These are phyloP conservation scores for Hypoxylon sp. DNA, from an alignment of 2,329 filamentous ascomycete genomes.

Conservation along the genomic window DNA sequence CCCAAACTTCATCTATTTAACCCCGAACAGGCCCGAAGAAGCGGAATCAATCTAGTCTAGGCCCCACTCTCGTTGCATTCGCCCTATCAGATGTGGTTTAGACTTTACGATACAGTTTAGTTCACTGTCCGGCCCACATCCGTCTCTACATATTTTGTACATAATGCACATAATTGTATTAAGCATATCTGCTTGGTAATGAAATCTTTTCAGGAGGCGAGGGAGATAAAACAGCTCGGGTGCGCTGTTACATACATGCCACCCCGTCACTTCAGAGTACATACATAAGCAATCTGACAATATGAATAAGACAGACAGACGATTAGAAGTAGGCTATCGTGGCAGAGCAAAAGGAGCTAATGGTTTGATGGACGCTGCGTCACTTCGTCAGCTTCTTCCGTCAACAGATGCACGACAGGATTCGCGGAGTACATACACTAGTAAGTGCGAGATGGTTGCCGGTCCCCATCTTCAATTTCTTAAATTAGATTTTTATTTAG, in stretches of 20 bases:
- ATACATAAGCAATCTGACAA: constrained; percentile 23
- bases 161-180: constrained; percentile 1
- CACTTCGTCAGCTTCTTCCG: constrained; percentile 29
- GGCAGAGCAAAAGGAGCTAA: constrained; percentile 20
- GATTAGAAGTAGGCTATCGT: constrained; percentile 13
- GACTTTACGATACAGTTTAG: constrained; percentile 18
- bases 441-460: constrained; percentile 17
- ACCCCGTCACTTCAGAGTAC: constrained; percentile 6
- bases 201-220: constrained; percentile 16
- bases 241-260: constrained; percentile 24
- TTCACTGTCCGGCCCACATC: constrained; percentile 1
- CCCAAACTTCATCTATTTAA: constrained; percentile 26
- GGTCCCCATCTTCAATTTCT: constrained; percentile 30
- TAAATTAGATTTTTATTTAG: constrained; percentile 38
- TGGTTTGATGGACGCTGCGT: constrained; percentile 33
- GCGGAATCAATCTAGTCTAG: constrained; percentile 26
- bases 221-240: constrained; percentile 22
- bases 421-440: constrained; percentile 29
- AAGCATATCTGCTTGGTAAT: constrained; percentile 12
- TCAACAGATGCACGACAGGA: constrained; percentile 23
- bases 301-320: constrained; percentile 27
- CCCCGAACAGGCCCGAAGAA: constrained; percentile 36
- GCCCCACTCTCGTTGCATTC: constrained; percentile 14
- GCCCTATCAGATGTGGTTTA: constrained; percentile 29
- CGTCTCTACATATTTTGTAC: neutral